These are phyloP conservation scores for Nemophila menziesii DNA, from an alignment of 257 asterid genomes.

Conservation along the genomic window DNA sequence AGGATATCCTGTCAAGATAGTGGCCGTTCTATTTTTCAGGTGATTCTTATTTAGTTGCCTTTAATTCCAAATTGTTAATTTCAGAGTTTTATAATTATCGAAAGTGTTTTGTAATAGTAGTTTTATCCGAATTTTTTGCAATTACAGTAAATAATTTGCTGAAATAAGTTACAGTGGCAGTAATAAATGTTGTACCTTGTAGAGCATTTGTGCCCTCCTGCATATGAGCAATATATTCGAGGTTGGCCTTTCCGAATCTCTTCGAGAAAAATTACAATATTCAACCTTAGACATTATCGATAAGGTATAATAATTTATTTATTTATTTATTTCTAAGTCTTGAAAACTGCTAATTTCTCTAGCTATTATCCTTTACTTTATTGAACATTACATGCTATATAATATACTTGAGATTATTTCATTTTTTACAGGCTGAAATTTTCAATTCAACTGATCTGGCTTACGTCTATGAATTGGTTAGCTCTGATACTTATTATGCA, in stretches of 20 bases:
- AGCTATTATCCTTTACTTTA: not conserved
- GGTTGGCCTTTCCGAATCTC: constrained; percentile 75
- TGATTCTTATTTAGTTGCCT: too few species aligned
- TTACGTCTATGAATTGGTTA: constrained; percentile 79
- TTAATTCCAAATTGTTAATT: too few species aligned
- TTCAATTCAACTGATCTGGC: constrained; percentile 68
- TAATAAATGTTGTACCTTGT: constrained; percentile 2
- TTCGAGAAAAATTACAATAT: constrained; percentile 50
- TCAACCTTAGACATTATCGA: constrained; percentile 66
- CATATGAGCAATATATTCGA: constrained; percentile 87
- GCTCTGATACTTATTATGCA: not conserved
- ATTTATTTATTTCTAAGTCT: not conserved
- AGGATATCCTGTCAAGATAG: too few species aligned
- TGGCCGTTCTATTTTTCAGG: too few species aligned
- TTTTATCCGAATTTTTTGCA: too few species aligned
- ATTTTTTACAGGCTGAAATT: constrained; percentile 50
- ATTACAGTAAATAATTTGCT: not conserved
- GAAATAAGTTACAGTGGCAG: not conserved
- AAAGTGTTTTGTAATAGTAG: too few species aligned
- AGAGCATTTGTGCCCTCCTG: constrained; percentile 82
- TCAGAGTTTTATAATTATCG: too few species aligned
- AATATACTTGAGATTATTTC: constrained; percentile 5
- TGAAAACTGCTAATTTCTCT: not conserved
- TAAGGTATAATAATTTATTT: constrained; percentile 37
- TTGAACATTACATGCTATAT: not conserved